phyloP scores from a whole-genome alignment of 805 yeast species.

The Saccharomyces paradoxus region DNA sequence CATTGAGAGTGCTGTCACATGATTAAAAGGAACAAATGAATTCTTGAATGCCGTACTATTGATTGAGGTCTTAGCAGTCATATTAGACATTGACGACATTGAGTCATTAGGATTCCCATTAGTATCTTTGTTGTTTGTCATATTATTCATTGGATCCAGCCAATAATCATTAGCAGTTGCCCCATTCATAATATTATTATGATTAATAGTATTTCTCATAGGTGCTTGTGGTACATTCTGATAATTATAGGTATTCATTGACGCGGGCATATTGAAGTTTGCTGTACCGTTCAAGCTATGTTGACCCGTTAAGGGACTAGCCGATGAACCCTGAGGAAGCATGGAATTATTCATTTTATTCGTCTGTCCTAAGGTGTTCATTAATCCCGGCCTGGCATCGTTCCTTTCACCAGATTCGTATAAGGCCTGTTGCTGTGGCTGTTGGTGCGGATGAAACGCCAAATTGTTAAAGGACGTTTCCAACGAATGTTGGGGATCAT shows the following conservation, averaged over 20 bases:
- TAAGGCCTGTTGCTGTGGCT: neutral
- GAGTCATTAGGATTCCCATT: neutral
- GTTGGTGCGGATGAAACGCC: slow-evolving; percentile 2
- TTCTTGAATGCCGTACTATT: neutral
- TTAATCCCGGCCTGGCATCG: neutral
- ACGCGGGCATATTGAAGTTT: neutral
- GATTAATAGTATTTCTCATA: neutral
- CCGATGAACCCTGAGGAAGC: neutral
- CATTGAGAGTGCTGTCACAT: neutral
- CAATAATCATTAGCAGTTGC: neutral
- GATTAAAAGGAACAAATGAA: neutral
- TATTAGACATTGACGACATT: neutral
- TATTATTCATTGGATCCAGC: neutral
- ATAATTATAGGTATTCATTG: neutral
- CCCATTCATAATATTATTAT: neutral
- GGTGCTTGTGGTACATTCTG: neutral
- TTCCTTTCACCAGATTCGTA: neutral
- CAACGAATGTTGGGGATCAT: slow-evolving; percentile 8
- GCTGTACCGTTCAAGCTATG: neutral
- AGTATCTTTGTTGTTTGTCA: neutral
- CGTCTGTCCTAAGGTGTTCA: neutral
- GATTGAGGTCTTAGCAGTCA: neutral
- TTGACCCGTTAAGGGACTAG: neutral
- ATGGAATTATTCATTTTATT: neutral
- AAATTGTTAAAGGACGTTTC: slow-evolving; percentile 9